Evolutionary conservation across 805 yeast species (phyloP).

Genomic region (Suhomyces tanzawaensis): DNA sequence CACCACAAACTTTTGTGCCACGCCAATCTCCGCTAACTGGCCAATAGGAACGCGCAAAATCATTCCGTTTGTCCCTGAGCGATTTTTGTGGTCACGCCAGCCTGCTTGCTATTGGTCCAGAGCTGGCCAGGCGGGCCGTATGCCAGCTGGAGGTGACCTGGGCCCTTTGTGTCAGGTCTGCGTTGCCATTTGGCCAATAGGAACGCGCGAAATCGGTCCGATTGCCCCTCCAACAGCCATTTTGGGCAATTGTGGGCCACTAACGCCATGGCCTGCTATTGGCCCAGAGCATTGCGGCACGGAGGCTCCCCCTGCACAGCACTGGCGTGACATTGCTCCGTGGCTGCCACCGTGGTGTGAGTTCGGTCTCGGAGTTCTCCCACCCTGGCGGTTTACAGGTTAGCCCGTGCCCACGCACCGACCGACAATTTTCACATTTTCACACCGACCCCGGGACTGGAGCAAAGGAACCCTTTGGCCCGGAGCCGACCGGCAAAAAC

Average conservation of each 20-base stretch:
- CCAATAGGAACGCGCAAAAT: constrained; percentile 1
- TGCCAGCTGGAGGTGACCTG: too few relatives aligned
- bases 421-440: neutral
- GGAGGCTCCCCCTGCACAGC: neutral
- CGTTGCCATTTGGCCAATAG: neutral
- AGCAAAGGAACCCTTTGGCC: constrained; percentile 1
- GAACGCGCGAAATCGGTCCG: too few relatives aligned
- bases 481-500: neutral
- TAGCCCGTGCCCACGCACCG: constrained; percentile 1
- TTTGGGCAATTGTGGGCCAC: too few relatives aligned
- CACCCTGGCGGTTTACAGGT: constrained; percentile 4
- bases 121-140: too few relatives aligned
- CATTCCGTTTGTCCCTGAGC: too few relatives aligned
- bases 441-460: neutral
- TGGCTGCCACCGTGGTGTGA: constrained; percentile 1
- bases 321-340: too few relatives aligned
- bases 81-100: too few relatives aligned
- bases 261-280: neutral
- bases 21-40: neutral
- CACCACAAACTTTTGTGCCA: too few relatives aligned
- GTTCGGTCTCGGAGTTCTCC: constrained; percentile 16
- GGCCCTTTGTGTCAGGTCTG: too few relatives aligned
- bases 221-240: too few relatives aligned
- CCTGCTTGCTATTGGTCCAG: too few relatives aligned
- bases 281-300: neutral